A percentile compares a stretch with the other conserved stretches of the same genome.
Conservation (phyloP, 2,329 filamentous ascomycete genomes). For the Metarhizium sp. region DNA sequence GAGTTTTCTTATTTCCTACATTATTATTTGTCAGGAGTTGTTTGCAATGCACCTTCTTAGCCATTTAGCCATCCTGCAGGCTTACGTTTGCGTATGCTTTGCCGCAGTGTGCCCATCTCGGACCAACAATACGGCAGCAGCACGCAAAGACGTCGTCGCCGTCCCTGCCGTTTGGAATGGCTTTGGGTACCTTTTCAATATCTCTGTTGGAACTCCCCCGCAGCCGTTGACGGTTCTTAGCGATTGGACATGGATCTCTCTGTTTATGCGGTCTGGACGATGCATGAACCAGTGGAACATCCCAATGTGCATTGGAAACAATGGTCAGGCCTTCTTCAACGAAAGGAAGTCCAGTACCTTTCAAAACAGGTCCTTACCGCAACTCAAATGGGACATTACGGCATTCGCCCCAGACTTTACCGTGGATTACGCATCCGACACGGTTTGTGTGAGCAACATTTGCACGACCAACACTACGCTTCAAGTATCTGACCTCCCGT, state of each 20-base stretch:
- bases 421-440: conserved; percentile 1
- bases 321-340: neutral
- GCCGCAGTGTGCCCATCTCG: too few relatives aligned
- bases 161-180: conserved; percentile 2
- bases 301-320: neutral
- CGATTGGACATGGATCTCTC: conserved; percentile 5
- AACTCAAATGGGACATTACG: conserved; percentile 1
- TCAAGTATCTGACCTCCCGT: too few relatives aligned
- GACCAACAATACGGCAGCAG: too few relatives aligned
- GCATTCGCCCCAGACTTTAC: conserved; percentile 3
- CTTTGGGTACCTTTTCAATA: conserved; percentile 4
- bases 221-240: neutral
- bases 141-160: neutral
- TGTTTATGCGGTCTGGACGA: conserved; percentile 2
- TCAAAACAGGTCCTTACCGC: neutral
- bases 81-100: too few relatives aligned
- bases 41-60: too few relatives aligned
- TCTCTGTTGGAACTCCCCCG: neutral
- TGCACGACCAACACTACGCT: neutral
- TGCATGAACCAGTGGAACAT: neutral
- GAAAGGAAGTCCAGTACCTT: too few relatives aligned
- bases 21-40: too few relatives aligned
- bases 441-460: neutral
- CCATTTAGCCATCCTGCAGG: too few relatives aligned
- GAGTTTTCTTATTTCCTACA: too few relatives aligned